Conservation (phyloP, 257 asterid genomes). For the Fraxinus quadrangulata region DNA sequence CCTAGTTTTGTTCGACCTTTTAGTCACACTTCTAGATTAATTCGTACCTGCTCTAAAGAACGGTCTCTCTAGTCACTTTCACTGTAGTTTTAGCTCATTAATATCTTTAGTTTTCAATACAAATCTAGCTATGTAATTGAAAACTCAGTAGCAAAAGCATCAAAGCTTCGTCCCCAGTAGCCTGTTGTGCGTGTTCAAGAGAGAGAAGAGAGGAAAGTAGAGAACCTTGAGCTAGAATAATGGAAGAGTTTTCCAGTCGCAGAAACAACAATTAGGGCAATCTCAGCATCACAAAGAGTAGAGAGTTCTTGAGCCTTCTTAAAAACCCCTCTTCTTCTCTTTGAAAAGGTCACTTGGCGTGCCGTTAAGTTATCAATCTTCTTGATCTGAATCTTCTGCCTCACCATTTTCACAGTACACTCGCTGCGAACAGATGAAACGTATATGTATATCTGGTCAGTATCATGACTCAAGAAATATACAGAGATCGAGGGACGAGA, state of each 20-base stretch:
- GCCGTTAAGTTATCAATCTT: conserved; percentile 76
- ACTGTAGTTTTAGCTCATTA: background rate
- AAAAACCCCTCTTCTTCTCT: conserved; percentile 62
- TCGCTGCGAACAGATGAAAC: background rate
- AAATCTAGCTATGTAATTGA: background rate
- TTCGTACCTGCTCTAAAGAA: background rate
- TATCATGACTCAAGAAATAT: background rate
- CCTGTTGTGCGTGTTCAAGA: background rate
- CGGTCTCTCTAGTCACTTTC: background rate
- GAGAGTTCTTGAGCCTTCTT: conserved; percentile 50
- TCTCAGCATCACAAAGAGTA: conserved; percentile 14
- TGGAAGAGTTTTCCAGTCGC: conserved; percentile 48
- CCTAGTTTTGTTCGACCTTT: background rate
- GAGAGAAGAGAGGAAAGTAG: background rate
- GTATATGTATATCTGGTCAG: background rate
- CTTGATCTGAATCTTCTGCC: conserved; percentile 78
- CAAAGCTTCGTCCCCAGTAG: background rate
- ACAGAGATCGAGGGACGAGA: conserved; percentile 14
- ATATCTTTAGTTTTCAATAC: background rate
- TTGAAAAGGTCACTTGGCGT: conserved; percentile 78
- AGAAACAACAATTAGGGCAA: conserved; percentile 48
- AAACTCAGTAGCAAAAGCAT: background rate
- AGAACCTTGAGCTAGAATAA: conserved; percentile 44
- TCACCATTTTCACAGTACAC: conserved; percentile 49
- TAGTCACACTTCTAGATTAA: too few relatives aligned